Conservation (phyloP, 2,329 filamentous ascomycete genomes). For the Hyphodiscus sp. region DNA sequence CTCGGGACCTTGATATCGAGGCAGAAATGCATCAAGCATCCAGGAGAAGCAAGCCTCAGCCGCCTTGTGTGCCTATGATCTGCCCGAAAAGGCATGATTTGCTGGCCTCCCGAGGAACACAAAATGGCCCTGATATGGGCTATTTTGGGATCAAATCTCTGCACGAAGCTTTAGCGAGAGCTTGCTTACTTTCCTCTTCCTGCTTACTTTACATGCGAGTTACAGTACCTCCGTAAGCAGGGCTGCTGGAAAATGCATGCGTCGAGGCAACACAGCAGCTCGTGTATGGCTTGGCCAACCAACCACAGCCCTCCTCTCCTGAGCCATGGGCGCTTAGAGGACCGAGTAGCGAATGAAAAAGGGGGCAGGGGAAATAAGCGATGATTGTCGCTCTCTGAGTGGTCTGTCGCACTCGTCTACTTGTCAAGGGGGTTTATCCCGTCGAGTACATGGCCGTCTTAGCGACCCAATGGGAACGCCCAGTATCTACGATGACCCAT, state of each 20-base stretch:
- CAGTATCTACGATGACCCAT: too few species aligned
- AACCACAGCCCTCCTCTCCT: neutral
- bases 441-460: neutral
- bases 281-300: conserved; percentile 14
- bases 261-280: neutral
- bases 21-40: neutral
- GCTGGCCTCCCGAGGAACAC: neutral
- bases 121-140: conserved; percentile 1
- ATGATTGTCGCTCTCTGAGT: neutral
- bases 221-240: too few species aligned
- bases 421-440: too few species aligned
- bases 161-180: neutral
- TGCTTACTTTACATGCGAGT: too few species aligned
- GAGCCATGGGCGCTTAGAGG: neutral
- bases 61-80: neutral
- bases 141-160: conserved; percentile 6
- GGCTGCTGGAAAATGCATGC: neutral
- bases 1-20: neutral
- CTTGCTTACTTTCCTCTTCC: too few species aligned
- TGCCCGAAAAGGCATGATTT: neutral
- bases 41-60: neutral
- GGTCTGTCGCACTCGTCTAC: too few species aligned
- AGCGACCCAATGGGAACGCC: neutral
- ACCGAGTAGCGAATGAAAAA: neutral
- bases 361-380: neutral